Percentiles rank a stretch among this genome's conserved stretches.
Conservation (phyloP, 2,329 filamentous ascomycete species). For the Penicillium sp. region DNA sequence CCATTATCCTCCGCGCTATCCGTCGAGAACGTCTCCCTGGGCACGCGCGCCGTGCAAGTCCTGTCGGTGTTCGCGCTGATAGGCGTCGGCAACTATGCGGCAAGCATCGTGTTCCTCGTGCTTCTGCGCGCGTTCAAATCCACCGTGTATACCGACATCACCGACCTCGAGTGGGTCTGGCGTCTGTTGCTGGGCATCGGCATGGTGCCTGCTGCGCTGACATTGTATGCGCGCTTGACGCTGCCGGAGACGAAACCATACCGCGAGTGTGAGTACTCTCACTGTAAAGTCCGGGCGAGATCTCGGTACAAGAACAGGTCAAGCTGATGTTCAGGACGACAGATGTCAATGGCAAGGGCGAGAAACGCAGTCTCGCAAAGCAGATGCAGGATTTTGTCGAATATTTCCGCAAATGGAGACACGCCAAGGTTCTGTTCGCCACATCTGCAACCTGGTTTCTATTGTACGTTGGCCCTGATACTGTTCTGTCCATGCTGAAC, state of each 20-base stretch:
- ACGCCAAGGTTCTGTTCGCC: constrained; percentile 8
- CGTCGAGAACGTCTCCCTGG: background rate
- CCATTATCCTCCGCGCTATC: constrained; percentile 2
- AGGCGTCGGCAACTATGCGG: constrained; percentile 28
- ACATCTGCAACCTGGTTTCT: constrained; percentile 8
- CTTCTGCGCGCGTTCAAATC: constrained; percentile 25
- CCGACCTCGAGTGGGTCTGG: constrained; percentile 3
- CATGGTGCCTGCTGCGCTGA: constrained; percentile 4
- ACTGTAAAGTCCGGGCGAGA: background rate
- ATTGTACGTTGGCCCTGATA: background rate
- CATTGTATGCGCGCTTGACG: constrained; percentile 1
- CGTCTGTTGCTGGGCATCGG: constrained; percentile 1
- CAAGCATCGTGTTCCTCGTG: constrained; percentile 27
- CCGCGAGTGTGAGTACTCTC: background rate
- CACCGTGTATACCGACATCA: background rate
- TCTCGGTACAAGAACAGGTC: too few relatives aligned
- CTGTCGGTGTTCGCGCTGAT: constrained; percentile 29
- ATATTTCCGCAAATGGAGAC: constrained; percentile 6
- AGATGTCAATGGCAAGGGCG: background rate
- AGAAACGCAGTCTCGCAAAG: background rate
- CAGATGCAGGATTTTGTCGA: background rate
- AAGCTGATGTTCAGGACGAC: background rate
- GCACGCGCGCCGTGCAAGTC: constrained; percentile 16
- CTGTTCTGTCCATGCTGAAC: too few relatives aligned
- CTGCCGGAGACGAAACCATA: constrained; percentile 1